Evolutionary conservation across 2,329 filamentous ascomycete species (phyloP).

Genomic region (Coniochaeta sp.): DNA sequence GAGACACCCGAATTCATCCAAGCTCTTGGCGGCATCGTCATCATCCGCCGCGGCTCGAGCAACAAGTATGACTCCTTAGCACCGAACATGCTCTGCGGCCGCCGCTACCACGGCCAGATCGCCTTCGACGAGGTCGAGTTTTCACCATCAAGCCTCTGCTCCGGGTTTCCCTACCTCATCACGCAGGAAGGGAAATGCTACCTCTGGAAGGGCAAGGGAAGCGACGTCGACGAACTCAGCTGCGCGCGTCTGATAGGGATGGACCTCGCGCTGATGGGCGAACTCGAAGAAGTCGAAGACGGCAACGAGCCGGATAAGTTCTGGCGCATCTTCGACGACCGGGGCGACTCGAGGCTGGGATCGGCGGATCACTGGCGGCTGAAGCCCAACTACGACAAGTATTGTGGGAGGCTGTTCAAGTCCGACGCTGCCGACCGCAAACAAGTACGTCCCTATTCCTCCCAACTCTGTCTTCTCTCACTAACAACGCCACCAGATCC

Average conservation of each 20-base stretch:
- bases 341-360: constrained; percentile 41
- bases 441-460: constrained; percentile 50
- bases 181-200: constrained; percentile 70
- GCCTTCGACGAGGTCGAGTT: constrained; percentile 92
- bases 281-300: constrained; percentile 82
- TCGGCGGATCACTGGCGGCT: constrained; percentile 76
- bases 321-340: constrained; percentile 62
- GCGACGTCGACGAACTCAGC: constrained; percentile 78
- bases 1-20: constrained; percentile 80
- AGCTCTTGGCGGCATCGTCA: constrained; percentile 83
- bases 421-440: constrained; percentile 64
- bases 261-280: constrained; percentile 79
- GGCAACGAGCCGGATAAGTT: constrained; percentile 69
- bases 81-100: constrained; percentile 83
- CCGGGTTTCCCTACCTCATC: constrained; percentile 83
- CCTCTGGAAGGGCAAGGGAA: constrained; percentile 89
- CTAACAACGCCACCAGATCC: constrained; percentile 45
- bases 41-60: constrained; percentile 70
- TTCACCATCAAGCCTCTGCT: constrained; percentile 65
- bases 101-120: constrained; percentile 77
- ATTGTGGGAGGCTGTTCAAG: constrained; percentile 70
- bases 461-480: not conserved
- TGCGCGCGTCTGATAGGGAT: constrained; percentile 87
- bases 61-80: constrained; percentile 69
- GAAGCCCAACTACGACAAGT: constrained; percentile 74